A percentile compares a stretch with the other conserved stretches of the same genome.
phyloP scores from a whole-genome alignment of 1,284 basidiomycete species.

The Prillingera fragicola region DNA sequence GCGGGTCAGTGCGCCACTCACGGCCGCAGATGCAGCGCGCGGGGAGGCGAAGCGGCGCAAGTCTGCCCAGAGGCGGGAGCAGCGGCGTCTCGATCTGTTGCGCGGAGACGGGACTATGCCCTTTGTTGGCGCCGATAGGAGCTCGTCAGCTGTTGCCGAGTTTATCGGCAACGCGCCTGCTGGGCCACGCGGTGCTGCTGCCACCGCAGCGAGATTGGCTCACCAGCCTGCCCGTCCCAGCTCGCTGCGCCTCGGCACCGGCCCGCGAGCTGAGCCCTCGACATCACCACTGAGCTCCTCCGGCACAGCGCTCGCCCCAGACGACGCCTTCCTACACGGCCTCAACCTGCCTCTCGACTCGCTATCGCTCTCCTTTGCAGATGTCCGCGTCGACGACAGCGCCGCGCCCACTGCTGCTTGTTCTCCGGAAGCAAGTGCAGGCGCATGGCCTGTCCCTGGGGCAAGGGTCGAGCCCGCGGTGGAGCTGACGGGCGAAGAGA shows the following conservation, averaged over 20 bases:
- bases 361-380: conserved; percentile 43
- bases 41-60: conserved; percentile 29
- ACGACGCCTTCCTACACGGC: conserved; percentile 27
- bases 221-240: conserved; percentile 9
- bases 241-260: conserved; percentile 23
- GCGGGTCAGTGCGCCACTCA: not conserved
- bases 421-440: not conserved
- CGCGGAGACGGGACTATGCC: conserved; percentile 40
- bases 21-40: conserved; percentile 7
- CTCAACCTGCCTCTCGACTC: conserved; percentile 40
- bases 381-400: conserved; percentile 27
- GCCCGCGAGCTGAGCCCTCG: conserved; percentile 14
- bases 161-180: conserved; percentile 14
- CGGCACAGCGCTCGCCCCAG: conserved; percentile 8
- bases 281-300: not conserved
- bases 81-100: conserved; percentile 37
- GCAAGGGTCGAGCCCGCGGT: not conserved
- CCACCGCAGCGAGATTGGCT: not conserved
- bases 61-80: conserved; percentile 27
- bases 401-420: not conserved
- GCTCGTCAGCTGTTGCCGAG: conserved; percentile 11
- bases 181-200: not conserved
- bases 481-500: conserved; percentile 18
- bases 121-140: not conserved
- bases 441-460: not conserved